Base-by-base conservation (phyloP, 768 basidiomycete species). In the Boletus rubropictus region DNA sequence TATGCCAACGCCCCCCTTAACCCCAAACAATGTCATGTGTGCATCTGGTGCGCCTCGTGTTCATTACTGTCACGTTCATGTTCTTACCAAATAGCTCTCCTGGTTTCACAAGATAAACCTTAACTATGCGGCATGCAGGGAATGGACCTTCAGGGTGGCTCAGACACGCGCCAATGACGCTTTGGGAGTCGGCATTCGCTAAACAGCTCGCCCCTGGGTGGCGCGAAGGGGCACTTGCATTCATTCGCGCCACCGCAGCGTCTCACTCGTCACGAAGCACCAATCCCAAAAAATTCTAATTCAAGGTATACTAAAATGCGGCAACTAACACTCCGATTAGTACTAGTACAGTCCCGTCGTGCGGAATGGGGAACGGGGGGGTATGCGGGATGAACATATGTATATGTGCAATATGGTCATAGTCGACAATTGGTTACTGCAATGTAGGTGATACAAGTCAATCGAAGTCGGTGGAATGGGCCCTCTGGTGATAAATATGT, bases 281-380 rank as follows among this genome's bases (percentile, higher is more conserved):
- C 36, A 25, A 45, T 49, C 49, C 47, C 62, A 66, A 62, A 63
- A 29, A 66, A 56, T 59, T 63, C 62, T 66, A 66, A 44, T 64
- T 65, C 62, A 53, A 63, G 65, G 64, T 66, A 64, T 64, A 64
- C 63, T 65, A 58, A 61, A 46, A 54, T 61, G 57, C 47, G 44
- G 15, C 48, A 61, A 58, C 53, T 56, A 66, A 59, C 54, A 62
- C 45, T 64, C 65, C 62, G 28, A 47, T 47, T 61, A 48, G 46
- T 63, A 66, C 50, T 64, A 44, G 60, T 63, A 66, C 62, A 66
- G 55, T 66, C 64, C 64, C 31, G 38, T 56, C 61, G 46, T 35
- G 39, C 31, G 33, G 29, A 43, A 36, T 47, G 49, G 49, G 41
- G 37, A 39, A 36, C 24, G 22, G 48, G 44, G n/a, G 56, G 58